These are phyloP conservation scores for Globisporangium paroecandrum DNA, from an alignment of 352 stramenopile genomes.

Conservation along the genomic window DNA sequence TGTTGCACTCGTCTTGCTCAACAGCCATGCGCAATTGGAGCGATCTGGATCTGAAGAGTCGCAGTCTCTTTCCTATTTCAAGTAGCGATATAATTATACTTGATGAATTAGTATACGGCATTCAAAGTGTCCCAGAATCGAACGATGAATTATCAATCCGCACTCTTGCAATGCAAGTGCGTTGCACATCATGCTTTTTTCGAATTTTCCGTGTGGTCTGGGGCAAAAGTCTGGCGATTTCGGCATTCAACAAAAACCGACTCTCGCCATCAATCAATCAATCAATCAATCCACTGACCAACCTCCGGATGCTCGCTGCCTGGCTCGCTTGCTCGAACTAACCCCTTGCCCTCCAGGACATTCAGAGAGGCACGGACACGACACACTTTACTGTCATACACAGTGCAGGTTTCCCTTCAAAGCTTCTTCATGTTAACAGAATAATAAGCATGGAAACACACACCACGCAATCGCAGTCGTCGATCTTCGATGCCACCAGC, in stretches of 20 bases:
- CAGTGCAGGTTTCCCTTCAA: not conserved
- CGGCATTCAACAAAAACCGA: not conserved
- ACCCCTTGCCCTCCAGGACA: not conserved
- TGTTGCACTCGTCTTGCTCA: not conserved
- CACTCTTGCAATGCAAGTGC: not conserved
- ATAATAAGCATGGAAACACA: not conserved
- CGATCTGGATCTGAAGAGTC: not conserved
- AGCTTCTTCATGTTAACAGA: not conserved
- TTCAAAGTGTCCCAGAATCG: not conserved
- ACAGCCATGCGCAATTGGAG: not conserved
- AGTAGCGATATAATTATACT: not conserved
- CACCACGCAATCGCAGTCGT: not conserved
- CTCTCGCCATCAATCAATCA: not conserved
- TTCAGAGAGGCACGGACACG: not conserved
- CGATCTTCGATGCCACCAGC: not conserved
- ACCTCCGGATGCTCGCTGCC: not conserved
- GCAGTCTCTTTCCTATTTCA: not conserved
- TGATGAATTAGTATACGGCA: not conserved
- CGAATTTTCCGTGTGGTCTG: not conserved
- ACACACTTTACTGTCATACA: not conserved
- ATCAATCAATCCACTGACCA: not conserved
- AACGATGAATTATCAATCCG: not conserved
- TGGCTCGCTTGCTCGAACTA: not conserved
- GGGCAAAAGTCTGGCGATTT: slow-evolving; percentile 1
- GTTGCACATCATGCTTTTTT: not conserved